A percentile compares a stretch with the other conserved stretches of the same genome.
Evolutionary conservation across 345 rosid genomes (phyloP).

Genomic region (Euclidium syriacum): DNA sequence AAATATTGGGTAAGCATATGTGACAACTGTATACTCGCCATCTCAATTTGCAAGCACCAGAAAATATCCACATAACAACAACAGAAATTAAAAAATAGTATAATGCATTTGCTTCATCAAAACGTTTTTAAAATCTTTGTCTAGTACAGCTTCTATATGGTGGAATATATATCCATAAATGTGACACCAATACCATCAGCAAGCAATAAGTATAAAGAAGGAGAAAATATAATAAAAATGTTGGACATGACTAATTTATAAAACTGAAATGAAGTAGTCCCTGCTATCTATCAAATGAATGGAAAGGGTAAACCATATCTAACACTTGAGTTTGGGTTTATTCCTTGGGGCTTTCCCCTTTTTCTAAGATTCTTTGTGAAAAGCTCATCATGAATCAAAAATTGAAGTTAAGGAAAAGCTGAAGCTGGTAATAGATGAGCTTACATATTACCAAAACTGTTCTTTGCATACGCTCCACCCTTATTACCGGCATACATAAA

Average conservation of each 20-base stretch:
- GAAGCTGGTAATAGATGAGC: conserved; percentile 18
- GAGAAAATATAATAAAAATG: not conserved
- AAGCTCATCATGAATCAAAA: not conserved
- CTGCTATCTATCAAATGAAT: not conserved
- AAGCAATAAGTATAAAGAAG: not conserved
- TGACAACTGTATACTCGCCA: not conserved
- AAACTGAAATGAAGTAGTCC: not conserved
- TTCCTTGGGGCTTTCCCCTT: not conserved
- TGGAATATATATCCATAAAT: conserved; percentile 2
- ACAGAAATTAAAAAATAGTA: not conserved
- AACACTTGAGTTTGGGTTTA: not conserved
- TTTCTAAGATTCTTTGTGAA: not conserved
- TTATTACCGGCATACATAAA: conserved; percentile 90
- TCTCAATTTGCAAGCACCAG: conserved; percentile 6
- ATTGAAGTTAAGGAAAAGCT: not conserved
- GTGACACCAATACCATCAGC: not conserved
- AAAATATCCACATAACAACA: not conserved
- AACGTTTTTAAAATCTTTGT: not conserved
- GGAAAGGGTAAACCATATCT: conserved; percentile 4
- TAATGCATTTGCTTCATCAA: not conserved
- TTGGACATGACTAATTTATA: not conserved
- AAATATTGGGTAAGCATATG: not conserved
- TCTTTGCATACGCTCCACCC: conserved; percentile 99
- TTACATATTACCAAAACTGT: conserved; percentile 95
- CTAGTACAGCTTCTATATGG: not conserved